Conservation (phyloP, 78 protist species). For the Dictyostelium intermedium region DNA sequence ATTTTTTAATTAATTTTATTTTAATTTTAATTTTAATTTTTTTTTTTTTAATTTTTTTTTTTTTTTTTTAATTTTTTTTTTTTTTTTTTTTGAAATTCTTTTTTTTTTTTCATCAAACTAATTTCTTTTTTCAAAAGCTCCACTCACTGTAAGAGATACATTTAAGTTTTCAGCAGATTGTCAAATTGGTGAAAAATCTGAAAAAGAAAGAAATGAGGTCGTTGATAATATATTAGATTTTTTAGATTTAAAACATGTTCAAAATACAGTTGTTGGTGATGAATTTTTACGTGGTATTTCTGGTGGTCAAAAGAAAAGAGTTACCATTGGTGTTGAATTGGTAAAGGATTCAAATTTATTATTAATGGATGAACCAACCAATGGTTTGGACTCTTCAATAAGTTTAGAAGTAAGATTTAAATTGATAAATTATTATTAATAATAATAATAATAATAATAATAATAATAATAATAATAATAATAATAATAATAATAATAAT, state of each 20-base stretch:
- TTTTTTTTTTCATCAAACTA: background rate
- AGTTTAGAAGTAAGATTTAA: conserved; percentile 28
- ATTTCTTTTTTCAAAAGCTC: no score
- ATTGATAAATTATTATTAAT: no score
- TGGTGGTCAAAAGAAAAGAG: no score
- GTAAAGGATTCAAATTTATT: conserved; percentile 71
- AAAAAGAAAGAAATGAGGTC: conserved; percentile 17
- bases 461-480: no score
- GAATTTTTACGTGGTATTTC: conserved; percentile 27
- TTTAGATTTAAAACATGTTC: conserved; percentile 9
- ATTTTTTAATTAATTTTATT: background rate
- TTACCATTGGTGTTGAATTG: conserved; percentile 84
- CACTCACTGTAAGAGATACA: conserved; percentile 36
- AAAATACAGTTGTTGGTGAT: conserved; percentile 56
- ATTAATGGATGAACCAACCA: conserved; percentile 80
- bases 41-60: no score
- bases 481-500: no score
- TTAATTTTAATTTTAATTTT: background rate
- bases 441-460: no score
- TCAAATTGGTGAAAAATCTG: background rate
- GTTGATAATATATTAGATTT: conserved; percentile 30
- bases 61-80: background rate
- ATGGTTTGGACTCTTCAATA: conserved; percentile 75
- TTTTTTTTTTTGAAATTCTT: background rate
- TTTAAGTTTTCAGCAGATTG: conserved; percentile 46